Base-by-base conservation (phyloP, 345 rosid species). In the Lepidium didymum region DNA sequence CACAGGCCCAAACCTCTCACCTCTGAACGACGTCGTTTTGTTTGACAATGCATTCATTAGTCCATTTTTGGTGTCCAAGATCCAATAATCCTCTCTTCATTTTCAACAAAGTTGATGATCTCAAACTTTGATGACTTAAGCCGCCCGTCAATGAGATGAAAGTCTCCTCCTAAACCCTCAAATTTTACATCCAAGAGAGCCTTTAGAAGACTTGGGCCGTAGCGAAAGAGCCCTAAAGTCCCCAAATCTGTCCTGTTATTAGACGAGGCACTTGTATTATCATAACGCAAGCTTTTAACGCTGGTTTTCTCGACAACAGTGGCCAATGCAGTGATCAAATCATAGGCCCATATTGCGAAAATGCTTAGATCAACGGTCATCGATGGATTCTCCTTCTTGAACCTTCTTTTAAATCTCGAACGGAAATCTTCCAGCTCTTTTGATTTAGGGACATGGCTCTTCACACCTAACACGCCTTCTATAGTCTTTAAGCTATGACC, bases 291-390 rank as follows among this genome's bases (percentile, higher is more conserved):
- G 42, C 18, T 33, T 7, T 42, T 15, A 11, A 19, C 11, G 50
- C 1, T 38, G 5, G 64, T 38, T 25, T 47, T 70, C 75, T 81
- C 82, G 12, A 60, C 70, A 0, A 82, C 82, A 63, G 49, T 62
- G 35, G 85, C 85, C 27, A 78, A 37, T 61, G 81, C 85, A 55
- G 76, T 75, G 51, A 74, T 19, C 8, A 79, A 53, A 70, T 81
- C 85, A 73, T 78, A 81, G 13, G 80, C 82, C 80, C 80, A 47
- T n/a, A 78, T 38, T 10, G 67, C 66, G n/a, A 52, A 73, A 25
- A 57, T 27, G 27, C 49, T 52, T 7, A 16, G n/a, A 9, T 35
- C 18, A 12, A 53, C 18, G 6, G 10, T 8, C 9, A 13, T 10
- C 62, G 4, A 21, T 34, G 14, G 72, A 41, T 31, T 62, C 50